Base-by-base conservation (phyloP, 2,329 filamentous ascomycete species). In the Colletotrichum coccodes region DNA sequence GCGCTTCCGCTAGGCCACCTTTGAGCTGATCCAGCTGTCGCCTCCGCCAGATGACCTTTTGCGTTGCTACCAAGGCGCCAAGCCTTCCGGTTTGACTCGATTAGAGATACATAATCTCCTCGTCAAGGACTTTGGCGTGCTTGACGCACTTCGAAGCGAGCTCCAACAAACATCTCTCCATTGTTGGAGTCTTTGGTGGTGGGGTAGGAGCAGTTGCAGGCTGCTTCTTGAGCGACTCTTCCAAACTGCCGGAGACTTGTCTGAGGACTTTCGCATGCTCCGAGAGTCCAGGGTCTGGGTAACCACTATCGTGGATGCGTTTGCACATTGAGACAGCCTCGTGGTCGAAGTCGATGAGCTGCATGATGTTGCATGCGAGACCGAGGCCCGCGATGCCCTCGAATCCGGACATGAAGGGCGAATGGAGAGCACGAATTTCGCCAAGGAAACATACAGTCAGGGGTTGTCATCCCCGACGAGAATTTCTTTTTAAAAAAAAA, bases 351-450 rank as follows among this genome's bases (percentile, higher is more conserved):
- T 34, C 38, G 30, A 62, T 54, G 14, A 54, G 60, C 49, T 54
- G 49, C 60, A 62, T 62, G 40, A 63, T 30, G 7, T 49, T 63
- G 60, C 60, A 62, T 8, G 49, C 49, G 30, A 54, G 26, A 9
- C 60, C 12, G 2, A 62, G 49, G 3, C 49, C 40, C 26, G 54
- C 54, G 18, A 58, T 58, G n/a, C 40, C 60, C 23, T 54, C 60
- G 36, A 62, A 36, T 4, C 60, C 38, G 9, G 60, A 34, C 60
- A 62, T 62, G 49, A 38, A 28, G 30, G 34, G 26, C 36, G 18
- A 21, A 6, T 18, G 12, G 36, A 42, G 40, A 6, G 9, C 18
- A n/a, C n/a, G n/a, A n/a, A n/a, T n/a, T n/a, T n/a, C n/a, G n/a
- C n/a, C n/a, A n/a, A n/a, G n/a, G n/a, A n/a, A n/a, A n/a, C n/a